Evolutionary conservation across 2,329 filamentous ascomycete genomes (phyloP).

Genomic region (Sporothrix inflata): DNA sequence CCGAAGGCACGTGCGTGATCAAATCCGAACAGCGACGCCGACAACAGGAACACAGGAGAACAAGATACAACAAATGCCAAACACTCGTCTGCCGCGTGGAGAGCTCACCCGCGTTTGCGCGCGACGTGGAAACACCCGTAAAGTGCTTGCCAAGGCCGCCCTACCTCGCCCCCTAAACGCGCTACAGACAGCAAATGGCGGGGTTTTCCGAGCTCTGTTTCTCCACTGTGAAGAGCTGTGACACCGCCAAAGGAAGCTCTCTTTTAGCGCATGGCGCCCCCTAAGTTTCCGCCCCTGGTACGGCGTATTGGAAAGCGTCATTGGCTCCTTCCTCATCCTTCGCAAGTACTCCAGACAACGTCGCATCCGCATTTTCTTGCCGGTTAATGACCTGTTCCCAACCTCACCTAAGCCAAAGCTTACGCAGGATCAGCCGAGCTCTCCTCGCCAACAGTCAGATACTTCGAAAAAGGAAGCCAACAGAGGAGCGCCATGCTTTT

Average conservation of each 20-base stretch:
- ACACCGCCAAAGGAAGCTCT: background rate
- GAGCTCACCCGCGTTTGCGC: conserved; percentile 2
- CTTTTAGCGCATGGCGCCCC: background rate
- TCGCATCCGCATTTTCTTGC: background rate
- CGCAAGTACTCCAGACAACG: background rate
- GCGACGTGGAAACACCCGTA: background rate
- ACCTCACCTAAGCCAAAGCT: conserved; percentile 8
- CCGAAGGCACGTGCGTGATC: background rate
- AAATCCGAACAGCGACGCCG: background rate
- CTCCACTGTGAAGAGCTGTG: background rate
- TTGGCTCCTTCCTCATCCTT: background rate
- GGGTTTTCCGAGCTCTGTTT: conserved; percentile 4
- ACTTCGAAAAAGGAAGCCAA: background rate
- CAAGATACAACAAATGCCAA: background rate
- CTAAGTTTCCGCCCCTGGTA: background rate
- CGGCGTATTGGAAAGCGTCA: background rate
- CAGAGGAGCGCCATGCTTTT: background rate
- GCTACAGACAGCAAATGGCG: background rate
- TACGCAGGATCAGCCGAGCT: background rate
- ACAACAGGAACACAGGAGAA: background rate
- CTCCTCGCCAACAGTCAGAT: background rate
- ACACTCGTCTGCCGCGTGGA: background rate
- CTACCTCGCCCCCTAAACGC: background rate
- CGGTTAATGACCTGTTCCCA: background rate
- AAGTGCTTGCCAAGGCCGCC: conserved; percentile 11